Evolutionary conservation across 192 early-diverging fungal genomes (phyloP), one percentile per base, ranked within the genome.

Genomic region (Funneliformis mosseae): DNA sequence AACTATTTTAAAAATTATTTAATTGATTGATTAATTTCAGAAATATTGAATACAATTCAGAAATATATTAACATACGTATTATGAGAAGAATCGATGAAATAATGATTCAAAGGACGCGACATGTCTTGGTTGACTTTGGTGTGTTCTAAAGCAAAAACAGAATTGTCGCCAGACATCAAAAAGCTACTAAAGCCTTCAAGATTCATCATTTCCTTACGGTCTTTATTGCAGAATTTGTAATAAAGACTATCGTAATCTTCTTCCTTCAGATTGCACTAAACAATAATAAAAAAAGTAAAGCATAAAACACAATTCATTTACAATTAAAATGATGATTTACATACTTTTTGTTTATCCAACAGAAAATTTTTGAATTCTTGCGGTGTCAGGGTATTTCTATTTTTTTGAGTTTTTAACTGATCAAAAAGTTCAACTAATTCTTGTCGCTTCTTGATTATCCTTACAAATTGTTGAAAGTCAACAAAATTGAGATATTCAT

Each of bases 21-120:
- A n/a, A 43, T 66, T 27, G 46, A 46, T 50, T 70, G 5, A 77
- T n/a, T 27, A 33, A 45, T 43, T 50, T 67, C 42, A 27, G 12
- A 78, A 41, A 33, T 64, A 48, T 6, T 27, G 8, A 68, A 46
- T 78, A 25, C 2, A 78, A 18, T 14, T 1, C 0, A 77, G 25
- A 77, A 8, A 11, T 27, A 41, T 16, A 62, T 8, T 63, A 77
- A 79, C 50, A 43, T 71, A 79, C 74, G 97, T 98, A 82, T 98
- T 98, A 80, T 98, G 97, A 23, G 94, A 95, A 1, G 95, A 92
- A 68, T 92, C 91, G 61, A 97, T 93, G 60, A 89, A 96, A 84
- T 98, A 98, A 74, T 94, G 88, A 69, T 86, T 90, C 9, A 97
- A 77, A 4, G 94, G 92, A 74, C 86, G 86, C 28, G 84, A 83